phyloP scores from a whole-genome alignment of 257 asterid genomes.

The Solanum neorickii region DNA sequence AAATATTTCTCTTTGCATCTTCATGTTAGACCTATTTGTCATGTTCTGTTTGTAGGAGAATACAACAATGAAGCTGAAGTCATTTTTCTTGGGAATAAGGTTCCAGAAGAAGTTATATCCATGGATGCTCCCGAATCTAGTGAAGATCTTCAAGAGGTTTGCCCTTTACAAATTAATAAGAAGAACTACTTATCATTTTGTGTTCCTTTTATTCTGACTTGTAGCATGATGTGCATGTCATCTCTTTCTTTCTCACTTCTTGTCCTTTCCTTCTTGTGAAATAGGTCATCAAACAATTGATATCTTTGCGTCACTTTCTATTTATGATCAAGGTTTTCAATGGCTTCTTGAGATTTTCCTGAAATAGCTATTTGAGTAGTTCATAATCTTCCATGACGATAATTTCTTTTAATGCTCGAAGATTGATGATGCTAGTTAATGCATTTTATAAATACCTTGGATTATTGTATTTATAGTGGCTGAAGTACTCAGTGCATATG shows the following conservation, averaged over 20 bases:
- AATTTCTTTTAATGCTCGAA: background rate
- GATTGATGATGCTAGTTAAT: background rate
- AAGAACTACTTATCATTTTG: background rate
- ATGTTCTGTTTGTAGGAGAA: constrained; percentile 24
- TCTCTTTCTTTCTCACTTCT: background rate
- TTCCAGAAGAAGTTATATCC: constrained; percentile 28
- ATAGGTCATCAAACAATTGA: background rate
- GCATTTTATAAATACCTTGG: background rate
- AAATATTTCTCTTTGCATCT: background rate
- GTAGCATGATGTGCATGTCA: background rate
- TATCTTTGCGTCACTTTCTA: background rate
- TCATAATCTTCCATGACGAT: background rate
- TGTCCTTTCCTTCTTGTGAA: background rate
- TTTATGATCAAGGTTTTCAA: background rate
- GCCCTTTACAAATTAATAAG: background rate
- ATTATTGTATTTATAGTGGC: background rate
- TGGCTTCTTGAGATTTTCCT: background rate
- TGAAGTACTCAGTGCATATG: background rate
- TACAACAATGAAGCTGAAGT: constrained; percentile 17
- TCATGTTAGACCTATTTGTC: constrained; percentile 1
- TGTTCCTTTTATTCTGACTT: background rate
- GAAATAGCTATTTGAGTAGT: background rate
- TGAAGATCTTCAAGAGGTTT: constrained; percentile 4
- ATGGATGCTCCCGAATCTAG: constrained; percentile 4
- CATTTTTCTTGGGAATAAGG: constrained; percentile 32